phyloP scores from a whole-genome alignment of 495 filamentous ascomycete species.

The Podospora conica region DNA sequence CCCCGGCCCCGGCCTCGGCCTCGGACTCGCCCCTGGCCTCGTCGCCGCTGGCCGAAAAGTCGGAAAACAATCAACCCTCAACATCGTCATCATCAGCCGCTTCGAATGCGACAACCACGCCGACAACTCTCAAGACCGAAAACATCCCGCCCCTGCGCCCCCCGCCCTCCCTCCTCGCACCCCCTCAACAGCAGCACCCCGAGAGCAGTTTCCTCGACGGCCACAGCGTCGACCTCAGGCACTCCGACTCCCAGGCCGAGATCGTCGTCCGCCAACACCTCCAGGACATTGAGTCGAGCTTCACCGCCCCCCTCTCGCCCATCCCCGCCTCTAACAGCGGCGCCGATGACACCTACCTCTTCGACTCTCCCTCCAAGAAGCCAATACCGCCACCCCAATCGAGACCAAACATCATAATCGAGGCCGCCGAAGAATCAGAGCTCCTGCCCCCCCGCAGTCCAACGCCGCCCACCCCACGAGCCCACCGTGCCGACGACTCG shows the following conservation, averaged over 20 bases:
- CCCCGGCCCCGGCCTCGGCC: not conserved
- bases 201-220: constrained; percentile 42
- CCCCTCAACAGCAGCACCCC: constrained; percentile 1
- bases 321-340: constrained; percentile 36
- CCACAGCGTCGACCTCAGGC: constrained; percentile 33
- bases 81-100: constrained; percentile 3
- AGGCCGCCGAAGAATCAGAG: constrained; percentile 19
- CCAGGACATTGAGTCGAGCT: constrained; percentile 85
- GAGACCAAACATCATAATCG: constrained; percentile 4
- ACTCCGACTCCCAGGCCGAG: constrained; percentile 40
- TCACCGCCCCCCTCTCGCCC: constrained; percentile 53
- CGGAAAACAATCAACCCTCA: constrained; percentile 14
- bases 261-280: constrained; percentile 51
- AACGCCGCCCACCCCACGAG: constrained; percentile 14
- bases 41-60: constrained; percentile 8
- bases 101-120: constrained; percentile 8
- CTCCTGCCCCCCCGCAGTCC: constrained; percentile 18
- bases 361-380: constrained; percentile 44
- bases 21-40: not conserved
- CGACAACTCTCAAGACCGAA: constrained; percentile 16
- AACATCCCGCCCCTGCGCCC: constrained; percentile 25
- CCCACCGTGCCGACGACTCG: constrained; percentile 17
- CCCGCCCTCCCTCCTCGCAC: constrained; percentile 8
- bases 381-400: constrained; percentile 8
- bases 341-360: constrained; percentile 60